Base-by-base conservation (phyloP, 371 early-diverging fungal genomes). In the Lichtheimia ramosa region DNA sequence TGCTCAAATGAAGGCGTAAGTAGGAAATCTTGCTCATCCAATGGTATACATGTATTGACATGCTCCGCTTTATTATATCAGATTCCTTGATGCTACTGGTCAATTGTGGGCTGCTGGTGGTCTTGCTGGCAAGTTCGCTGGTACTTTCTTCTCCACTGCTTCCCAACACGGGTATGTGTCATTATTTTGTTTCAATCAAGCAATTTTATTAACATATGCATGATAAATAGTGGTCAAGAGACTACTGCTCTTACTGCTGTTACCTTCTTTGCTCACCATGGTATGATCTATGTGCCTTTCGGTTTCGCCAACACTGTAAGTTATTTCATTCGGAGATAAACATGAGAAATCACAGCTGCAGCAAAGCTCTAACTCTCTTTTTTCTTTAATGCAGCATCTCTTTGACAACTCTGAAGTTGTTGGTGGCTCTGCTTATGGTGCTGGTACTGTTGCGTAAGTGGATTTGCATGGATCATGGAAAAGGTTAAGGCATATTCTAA, bases 391-490 rank as follows among this genome's bases (percentile, higher is more conserved):
- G 34, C 34, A 53, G 53, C 52, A 70, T 15, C 48, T 83, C 53
- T 64, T 64, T 54, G 71, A 79, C 51, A 75, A 64, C 49, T 59
- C 51, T 8, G 76, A 71, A 61, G 65, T 78, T 28, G 63, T 79
- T 43, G 89, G 89, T 56, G 88, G 88, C 3, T 71, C 77, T 53
- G 77, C 90, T 5, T 92, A 82, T 75, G 93, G 92, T 56, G 89
- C 81, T 55, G 84, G 83, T 52, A 82, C 89, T 18, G 60, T 92
- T 43, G 48, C 58, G 58, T 58, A 58, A 50, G 58, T 58, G 21
- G 21, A 23, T 39, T 54, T 1, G 16, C 5, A 7, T 18, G 43
- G 6, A 6, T 10, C 5, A 18, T n/a, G 46, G 46, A 46, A 46
- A 8, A 0, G 15, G 16, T 16, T 21, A 46, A 1, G 46, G 46